phyloP scores from a whole-genome alignment of 768 basidiomycete genomes.

The Cystofilobasidium macerans region DNA sequence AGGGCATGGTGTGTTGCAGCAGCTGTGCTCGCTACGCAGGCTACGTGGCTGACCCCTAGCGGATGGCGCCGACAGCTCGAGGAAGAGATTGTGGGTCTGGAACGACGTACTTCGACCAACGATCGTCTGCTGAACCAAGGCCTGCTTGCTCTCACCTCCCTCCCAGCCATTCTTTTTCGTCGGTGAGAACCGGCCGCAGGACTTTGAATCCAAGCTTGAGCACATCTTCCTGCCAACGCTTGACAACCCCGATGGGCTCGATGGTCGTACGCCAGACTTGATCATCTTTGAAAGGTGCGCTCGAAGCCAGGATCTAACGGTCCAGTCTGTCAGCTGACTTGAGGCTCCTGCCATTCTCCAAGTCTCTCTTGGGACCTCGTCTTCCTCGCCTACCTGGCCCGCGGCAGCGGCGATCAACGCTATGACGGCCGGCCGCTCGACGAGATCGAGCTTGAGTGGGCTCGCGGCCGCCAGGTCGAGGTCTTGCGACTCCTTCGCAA shows the following conservation, averaged over 20 bases:
- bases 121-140: no score
- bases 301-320: not conserved
- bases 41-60: no score
- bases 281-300: slow-evolving; percentile 24
- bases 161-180: slow-evolving; percentile 8
- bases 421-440: slow-evolving; percentile 23
- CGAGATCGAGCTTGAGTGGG: slow-evolving; percentile 21
- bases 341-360: not conserved
- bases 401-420: not conserved
- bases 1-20: not conserved
- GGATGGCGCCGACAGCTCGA: no score
- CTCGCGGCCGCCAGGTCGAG: slow-evolving; percentile 11
- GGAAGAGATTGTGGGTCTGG: not conserved
- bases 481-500: slow-evolving; percentile 4
- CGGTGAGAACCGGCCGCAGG: not conserved
- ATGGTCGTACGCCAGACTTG: slow-evolving; percentile 16
- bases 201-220: slow-evolving; percentile 16
- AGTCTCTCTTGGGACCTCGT: slow-evolving; percentile 25
- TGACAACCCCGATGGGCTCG: not conserved
- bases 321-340: slow-evolving; percentile 7
- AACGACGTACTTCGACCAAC: no score
- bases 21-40: no score
- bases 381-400: not conserved
- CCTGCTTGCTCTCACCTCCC: no score
- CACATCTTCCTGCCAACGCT: slow-evolving; percentile 12